phyloP scores from a whole-genome alignment of 257 asterid species.

The Fraxinus americana region DNA sequence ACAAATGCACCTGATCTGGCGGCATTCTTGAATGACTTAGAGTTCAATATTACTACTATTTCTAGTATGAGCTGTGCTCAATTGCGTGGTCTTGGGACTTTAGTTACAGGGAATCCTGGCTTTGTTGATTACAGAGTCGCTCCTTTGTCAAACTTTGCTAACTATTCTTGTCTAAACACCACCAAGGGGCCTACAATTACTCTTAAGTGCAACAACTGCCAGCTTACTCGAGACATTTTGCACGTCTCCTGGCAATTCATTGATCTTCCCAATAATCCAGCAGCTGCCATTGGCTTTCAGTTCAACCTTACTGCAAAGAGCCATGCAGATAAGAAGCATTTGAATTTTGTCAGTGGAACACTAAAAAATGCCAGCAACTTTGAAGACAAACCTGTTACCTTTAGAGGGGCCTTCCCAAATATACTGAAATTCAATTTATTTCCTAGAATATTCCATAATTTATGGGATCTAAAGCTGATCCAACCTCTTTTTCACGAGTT shows the following conservation, averaged over 20 bases:
- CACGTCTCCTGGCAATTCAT: conserved; percentile 84
- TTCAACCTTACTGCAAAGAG: conserved; percentile 83
- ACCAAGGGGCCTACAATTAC: conserved; percentile 75
- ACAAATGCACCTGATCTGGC: conserved; percentile 79
- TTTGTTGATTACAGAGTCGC: conserved; percentile 58
- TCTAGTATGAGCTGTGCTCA: conserved; percentile 91
- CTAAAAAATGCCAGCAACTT: conserved; percentile 55
- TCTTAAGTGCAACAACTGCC: conserved; percentile 67
- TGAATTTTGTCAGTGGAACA: conserved; percentile 84
- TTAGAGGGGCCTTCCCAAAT: conserved; percentile 73
- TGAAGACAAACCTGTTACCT: conserved; percentile 61
- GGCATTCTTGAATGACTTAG: conserved; percentile 72
- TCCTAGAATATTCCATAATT: conserved; percentile 76
- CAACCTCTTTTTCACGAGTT: conserved; percentile 94
- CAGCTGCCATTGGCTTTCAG: conserved; percentile 84
- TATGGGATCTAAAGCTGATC: conserved; percentile 71
- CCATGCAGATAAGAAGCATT: conserved; percentile 54
- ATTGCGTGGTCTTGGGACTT: conserved; percentile 79
- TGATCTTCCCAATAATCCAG: conserved; percentile 90
- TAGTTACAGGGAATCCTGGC: conserved; percentile 65
- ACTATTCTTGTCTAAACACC: conserved; percentile 83
- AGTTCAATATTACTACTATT: conserved; percentile 81
- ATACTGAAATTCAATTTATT: conserved; percentile 81
- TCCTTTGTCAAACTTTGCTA: conserved; percentile 73
- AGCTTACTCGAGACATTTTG: conserved; percentile 52